Base-by-base conservation (phyloP, 164 flowering plant species). In the Liquidambar formosana region DNA sequence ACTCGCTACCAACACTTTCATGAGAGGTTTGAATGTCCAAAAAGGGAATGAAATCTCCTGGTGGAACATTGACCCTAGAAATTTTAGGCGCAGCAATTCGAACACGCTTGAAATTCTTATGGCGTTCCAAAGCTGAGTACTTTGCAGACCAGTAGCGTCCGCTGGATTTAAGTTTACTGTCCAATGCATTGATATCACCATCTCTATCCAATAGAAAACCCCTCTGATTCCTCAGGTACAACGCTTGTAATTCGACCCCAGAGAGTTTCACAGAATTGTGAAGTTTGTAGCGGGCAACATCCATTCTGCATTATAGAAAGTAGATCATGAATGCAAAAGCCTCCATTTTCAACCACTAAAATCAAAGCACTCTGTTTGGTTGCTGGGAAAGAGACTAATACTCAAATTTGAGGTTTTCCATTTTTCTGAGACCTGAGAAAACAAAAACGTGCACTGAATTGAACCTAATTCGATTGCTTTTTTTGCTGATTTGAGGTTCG, bases 71-170 rank as follows among this genome's bases (percentile, higher is more conserved):
- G 28, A 46, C 61, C 0, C 64, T 23, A 23, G 72, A 59, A 28
- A 66, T 80, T 62, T 70, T 68, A 10, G 74, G 73, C 4, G 77
- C 80, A 71, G 70, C 4, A 73, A 90, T 49, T 21, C 84, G 83
- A 43, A 81, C 22, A 22, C 86, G 89, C 77, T 89, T 93, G 41
- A 91, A 79, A 66, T 83, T 85, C 80, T 78, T 90, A 61, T 89
- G 87, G 13, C 84, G 85, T 68, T 91, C 96, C 41, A 95, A 61
- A 68, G 91, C 90, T 22, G 87, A 69, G 77, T 88, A 82, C 64
- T 86, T 93, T 4, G 81, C 75, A 63, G 96, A 93, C 92, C 93
- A 95, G 69, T 95, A 93, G 18, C 98, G 96, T 19, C 96, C 97
- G 53, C 63, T 80, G 11, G 88, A 85, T 70, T 84, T 85, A 44